Conservation (phyloP, 2,329 filamentous ascomycete genomes). For the Zalaria sp. region DNA sequence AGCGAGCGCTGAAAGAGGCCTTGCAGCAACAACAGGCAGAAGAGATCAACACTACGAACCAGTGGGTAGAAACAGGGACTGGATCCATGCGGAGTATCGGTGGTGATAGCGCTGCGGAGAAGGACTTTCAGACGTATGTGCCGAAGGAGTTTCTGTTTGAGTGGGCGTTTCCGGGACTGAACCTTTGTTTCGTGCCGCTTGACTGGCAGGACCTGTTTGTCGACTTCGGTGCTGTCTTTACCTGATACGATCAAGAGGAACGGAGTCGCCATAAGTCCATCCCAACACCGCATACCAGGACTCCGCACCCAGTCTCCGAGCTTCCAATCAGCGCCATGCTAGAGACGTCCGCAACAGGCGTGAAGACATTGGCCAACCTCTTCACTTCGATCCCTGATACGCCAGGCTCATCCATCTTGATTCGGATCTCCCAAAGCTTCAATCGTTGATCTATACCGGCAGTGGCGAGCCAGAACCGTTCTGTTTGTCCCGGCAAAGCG, state of each 20-base stretch:
- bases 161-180: conserved; percentile 43
- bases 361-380: conserved; percentile 21
- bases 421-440: conserved; percentile 28
- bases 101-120: conserved; percentile 18
- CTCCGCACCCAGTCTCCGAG: conserved; percentile 6
- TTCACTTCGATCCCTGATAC: conserved; percentile 17
- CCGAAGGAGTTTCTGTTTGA: conserved; percentile 43
- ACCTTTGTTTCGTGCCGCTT: conserved; percentile 34
- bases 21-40: conserved; percentile 5
- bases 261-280: conserved; percentile 20
- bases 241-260: too few relatives aligned
- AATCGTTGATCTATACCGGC: conserved; percentile 34
- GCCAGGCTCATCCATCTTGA: conserved; percentile 9
- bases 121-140: conserved; percentile 38
- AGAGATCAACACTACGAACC: neutral
- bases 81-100: neutral
- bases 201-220: conserved; percentile 35
- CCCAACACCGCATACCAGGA: conserved; percentile 35
- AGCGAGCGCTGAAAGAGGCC: conserved; percentile 22
- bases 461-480: conserved; percentile 10
- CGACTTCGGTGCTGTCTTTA: conserved; percentile 18
- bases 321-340: conserved; percentile 27
- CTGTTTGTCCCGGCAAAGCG: conserved; percentile 1
- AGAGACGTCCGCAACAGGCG: conserved; percentile 42
- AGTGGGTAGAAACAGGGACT: neutral